These are phyloP conservation scores for Colletotrichum sojae DNA, from an alignment of 2,329 filamentous ascomycete species.

Conservation along the genomic window DNA sequence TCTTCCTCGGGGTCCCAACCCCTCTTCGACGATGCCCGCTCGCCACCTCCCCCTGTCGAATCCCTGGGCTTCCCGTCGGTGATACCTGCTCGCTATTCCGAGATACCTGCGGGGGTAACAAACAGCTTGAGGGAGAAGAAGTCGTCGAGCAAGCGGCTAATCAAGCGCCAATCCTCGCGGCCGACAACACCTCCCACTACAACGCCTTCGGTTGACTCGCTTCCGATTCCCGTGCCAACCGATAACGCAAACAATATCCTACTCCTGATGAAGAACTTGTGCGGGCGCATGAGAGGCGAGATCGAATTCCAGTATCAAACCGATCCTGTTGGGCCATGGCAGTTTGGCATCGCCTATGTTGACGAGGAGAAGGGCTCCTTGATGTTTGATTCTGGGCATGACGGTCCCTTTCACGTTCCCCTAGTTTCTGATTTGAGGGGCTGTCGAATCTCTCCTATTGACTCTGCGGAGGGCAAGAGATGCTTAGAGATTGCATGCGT, in stretches of 20 bases:
- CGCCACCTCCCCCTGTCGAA: slow-evolving; percentile 57
- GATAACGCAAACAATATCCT: slow-evolving; percentile 80
- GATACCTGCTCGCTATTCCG: slow-evolving; percentile 49
- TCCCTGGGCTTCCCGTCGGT: slow-evolving; percentile 59
- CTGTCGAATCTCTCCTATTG: slow-evolving; percentile 76
- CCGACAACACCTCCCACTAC: slow-evolving; percentile 71
- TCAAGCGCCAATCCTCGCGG: slow-evolving; percentile 70
- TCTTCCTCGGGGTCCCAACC: slow-evolving; percentile 73
- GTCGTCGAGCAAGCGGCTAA: slow-evolving; percentile 63
- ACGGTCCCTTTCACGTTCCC: slow-evolving; percentile 73
- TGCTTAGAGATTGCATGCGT: slow-evolving; percentile 65
- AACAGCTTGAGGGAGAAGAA: slow-evolving; percentile 62
- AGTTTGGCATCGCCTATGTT: slow-evolving; percentile 80
- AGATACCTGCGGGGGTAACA: slow-evolving; percentile 41
- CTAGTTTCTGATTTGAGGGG: slow-evolving; percentile 82
- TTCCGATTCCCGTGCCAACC: slow-evolving; percentile 72
- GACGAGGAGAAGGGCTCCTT: slow-evolving; percentile 82
- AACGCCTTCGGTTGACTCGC: slow-evolving; percentile 70
- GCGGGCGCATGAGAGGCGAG: slow-evolving; percentile 84
- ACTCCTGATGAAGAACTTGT: slow-evolving; percentile 82
- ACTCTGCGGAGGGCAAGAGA: slow-evolving; percentile 59
- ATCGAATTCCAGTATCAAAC: slow-evolving; percentile 83
- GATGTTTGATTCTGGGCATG: slow-evolving; percentile 80
- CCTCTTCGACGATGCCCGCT: slow-evolving; percentile 64
- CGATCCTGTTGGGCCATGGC: slow-evolving; percentile 74